phyloP scores from a whole-genome alignment of 2,329 filamentous ascomycete genomes.

The Fusarium clavum region DNA sequence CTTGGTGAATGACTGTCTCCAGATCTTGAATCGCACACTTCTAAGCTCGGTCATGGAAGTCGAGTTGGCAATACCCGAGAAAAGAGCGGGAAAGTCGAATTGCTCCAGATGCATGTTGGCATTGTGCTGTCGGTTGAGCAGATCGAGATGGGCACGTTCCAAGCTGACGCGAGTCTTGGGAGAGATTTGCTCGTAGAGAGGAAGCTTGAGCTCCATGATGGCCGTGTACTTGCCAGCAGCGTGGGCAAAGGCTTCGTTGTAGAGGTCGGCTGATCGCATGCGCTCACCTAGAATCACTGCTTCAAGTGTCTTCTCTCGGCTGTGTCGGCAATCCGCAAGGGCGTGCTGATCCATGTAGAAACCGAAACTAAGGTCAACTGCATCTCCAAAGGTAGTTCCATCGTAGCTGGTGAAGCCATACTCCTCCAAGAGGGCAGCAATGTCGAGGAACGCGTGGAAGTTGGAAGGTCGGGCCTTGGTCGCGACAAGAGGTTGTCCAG shows the following conservation, averaged over 20 bases:
- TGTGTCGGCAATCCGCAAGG: slow-evolving; percentile 82
- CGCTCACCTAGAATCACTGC: slow-evolving; percentile 88
- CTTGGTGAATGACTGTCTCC: slow-evolving; percentile 79
- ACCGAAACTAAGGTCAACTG: slow-evolving; percentile 73
- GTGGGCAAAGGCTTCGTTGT: slow-evolving; percentile 92
- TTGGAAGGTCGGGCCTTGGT: slow-evolving; percentile 64
- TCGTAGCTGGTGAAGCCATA: slow-evolving; percentile 69
- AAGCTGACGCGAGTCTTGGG: slow-evolving; percentile 80
- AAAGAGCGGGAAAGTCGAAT: slow-evolving; percentile 92
- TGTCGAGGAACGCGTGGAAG: slow-evolving; percentile 66
- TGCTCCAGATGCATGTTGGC: slow-evolving; percentile 81
- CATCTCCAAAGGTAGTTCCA: slow-evolving; percentile 69
- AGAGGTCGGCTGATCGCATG: slow-evolving; percentile 84
- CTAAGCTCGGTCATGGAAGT: slow-evolving; percentile 82
- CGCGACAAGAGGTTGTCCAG: slow-evolving; percentile 70
- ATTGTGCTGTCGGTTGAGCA: slow-evolving; percentile 76
- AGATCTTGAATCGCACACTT: slow-evolving; percentile 83
- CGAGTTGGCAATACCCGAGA: slow-evolving; percentile 87
- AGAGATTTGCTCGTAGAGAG: slow-evolving; percentile 77
- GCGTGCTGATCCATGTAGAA: slow-evolving; percentile 81
- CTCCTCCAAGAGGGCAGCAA: slow-evolving; percentile 65
- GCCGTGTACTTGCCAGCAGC: slow-evolving; percentile 87
- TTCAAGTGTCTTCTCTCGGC: slow-evolving; percentile 89
- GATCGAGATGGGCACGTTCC: slow-evolving; percentile 83
- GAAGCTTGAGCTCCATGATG: slow-evolving; percentile 73